Conservation (phyloP, 2,329 filamentous ascomycete genomes). For the Fusarium graminum region DNA sequence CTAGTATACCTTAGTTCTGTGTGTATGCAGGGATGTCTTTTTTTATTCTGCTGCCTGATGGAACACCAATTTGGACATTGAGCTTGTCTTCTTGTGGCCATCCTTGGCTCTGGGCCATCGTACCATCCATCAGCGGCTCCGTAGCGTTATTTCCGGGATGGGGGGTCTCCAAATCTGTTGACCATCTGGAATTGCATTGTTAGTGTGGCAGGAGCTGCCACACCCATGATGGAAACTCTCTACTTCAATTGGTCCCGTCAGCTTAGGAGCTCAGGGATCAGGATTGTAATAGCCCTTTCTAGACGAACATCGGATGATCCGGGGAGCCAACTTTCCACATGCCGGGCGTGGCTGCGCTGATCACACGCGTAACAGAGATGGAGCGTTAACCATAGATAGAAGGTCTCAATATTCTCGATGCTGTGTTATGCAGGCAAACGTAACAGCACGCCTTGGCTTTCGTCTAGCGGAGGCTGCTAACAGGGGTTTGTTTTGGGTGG, state of each 20-base stretch:
- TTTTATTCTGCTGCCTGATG: constrained; percentile 37
- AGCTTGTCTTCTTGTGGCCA: constrained; percentile 23
- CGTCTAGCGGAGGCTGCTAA: constrained; percentile 2
- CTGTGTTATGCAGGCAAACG: constrained; percentile 1
- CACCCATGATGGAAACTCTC: not conserved
- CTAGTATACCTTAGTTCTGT: constrained; percentile 15
- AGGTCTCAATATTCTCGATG: constrained; percentile 10
- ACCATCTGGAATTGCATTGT: not conserved
- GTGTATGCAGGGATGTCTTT: constrained; percentile 16
- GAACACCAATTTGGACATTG: constrained; percentile 3
- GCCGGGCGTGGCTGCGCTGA: constrained; percentile 15
- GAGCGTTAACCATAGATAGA: constrained; percentile 29
- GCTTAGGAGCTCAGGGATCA: constrained; percentile 3
- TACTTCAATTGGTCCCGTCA: constrained; percentile 18
- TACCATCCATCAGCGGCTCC: constrained; percentile 32
- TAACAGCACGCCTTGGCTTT: constrained; percentile 28
- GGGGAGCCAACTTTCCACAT: constrained; percentile 2
- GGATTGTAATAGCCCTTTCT: constrained; percentile 11
- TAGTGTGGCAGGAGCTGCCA: constrained; percentile 1
- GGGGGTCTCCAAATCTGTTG: not conserved
- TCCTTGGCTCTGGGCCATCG: constrained; percentile 10
- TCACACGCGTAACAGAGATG: constrained; percentile 23
- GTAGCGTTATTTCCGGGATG: constrained; percentile 29
- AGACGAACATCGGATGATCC: constrained; percentile 18
- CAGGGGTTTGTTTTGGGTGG: constrained; percentile 10